Base-by-base conservation (phyloP, 2,329 filamentous ascomycete species). In the Fusarium tuaranense region DNA sequence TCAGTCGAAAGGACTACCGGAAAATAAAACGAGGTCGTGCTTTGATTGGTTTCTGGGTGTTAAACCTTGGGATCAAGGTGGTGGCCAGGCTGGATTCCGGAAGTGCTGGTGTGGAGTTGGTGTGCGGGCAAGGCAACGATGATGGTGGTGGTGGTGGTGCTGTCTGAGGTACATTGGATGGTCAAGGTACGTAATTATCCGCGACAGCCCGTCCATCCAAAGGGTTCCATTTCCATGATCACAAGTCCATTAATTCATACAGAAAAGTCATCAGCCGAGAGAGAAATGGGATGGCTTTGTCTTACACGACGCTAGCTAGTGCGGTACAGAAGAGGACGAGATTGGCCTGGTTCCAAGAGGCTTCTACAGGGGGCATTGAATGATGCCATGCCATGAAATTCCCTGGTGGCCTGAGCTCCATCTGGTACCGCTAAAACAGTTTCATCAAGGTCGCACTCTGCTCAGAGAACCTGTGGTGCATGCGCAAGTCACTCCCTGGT, bases 381-480 rank as follows among this genome's bases (percentile, higher is more conserved):
- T 55, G 51, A 55, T 55, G 51, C 51, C 51, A 55, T 55, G 51
- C 8, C 5, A 13, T n/a, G 16, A 22, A 18, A 25, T 25, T 25
- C 8, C 9, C 32, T 58, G 55, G 36, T 53, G 61, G 46, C 30
- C 44, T 30, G 44, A 30, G 44, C 22, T 55, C 13, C 48, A 32
- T 22, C 25, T 14, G 36, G 30, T 44, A 58, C 36, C 32, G n/a
- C 32, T 22, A 36, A 36, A 63, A 63, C 38, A 65, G 63, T 59
- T 65, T 59, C 48, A 65, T 65, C 51, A 44, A 65, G 36, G 51
- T 65, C 36, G 44, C 61, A 63, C 61, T 36, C 32, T 63, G 62
- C 46, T 44, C 46, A 67, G 60, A 51, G 70, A 73, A 73, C 72
- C 67, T 68, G 70, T 73, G 72, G 72, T 74, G 72, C 70, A 71